Base-by-base conservation (phyloP, 371 early-diverging fungal species). In the Capillidium heterosporum region DNA sequence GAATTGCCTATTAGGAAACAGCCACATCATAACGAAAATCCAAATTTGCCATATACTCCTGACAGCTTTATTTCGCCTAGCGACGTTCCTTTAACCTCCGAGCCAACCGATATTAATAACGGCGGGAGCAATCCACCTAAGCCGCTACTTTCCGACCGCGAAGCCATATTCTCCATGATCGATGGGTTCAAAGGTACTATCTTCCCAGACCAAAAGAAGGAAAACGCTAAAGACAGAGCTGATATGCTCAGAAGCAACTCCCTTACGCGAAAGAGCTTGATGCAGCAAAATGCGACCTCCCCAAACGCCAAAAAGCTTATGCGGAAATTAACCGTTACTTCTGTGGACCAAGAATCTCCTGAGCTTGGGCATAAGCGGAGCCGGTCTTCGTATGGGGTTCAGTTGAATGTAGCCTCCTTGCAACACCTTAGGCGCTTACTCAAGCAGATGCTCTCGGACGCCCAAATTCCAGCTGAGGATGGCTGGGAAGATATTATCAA, bases 401-500 rank as follows among this genome's bases (percentile, higher is more conserved):
- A 84, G 57, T 68, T 85, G 11, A 85, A 82, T 58, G 67, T 69
- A 2, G 78, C 77, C 19, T 82, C 84, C 15, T 61, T 81, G 5
- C 65, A 68, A 26, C 86, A 89, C 56, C 74, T 84, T 60, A 71
- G 76, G 1, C 66, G 68, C 8, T 66, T 86, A 32, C 65, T 89
- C 28, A 58, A 71, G 4, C 85, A 86, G 61, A 57, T 67, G 1
- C 60, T 67, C 40, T 50, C 27, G 23, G 68, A 69, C 2, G 63
- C 59, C 27, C 65, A 67, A 2, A 64, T 63, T 4, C 60, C 66
- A 8, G 52, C 62, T 17, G 58, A 59, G 8, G 63, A 67, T 21
- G 76, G 68, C 7, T 91, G 92, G 91, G 85, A 84, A 29, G 71
- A 72, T 0, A 77, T 87, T 0, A 67, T 91, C 43, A 72, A 81